Conservation (phyloP, 371 early-diverging fungal genomes). For the Phascolomyces articulosus region DNA sequence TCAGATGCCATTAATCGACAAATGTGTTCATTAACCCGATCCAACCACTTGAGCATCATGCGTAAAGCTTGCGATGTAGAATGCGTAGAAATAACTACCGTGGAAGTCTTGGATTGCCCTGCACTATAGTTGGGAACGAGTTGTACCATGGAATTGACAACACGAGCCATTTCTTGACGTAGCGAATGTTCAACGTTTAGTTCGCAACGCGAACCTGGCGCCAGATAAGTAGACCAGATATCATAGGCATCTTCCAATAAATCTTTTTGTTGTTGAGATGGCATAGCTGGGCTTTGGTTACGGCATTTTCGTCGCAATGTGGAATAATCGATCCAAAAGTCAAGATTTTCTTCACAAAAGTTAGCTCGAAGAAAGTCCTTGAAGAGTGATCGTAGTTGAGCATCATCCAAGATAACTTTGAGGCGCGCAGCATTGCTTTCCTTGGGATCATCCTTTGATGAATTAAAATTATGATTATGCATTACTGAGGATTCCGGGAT, state of each 20-base stretch:
- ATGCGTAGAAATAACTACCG: conserved; percentile 41
- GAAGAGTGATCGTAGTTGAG: conserved; percentile 62
- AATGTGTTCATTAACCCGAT: conserved; percentile 69
- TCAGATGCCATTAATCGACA: conserved; percentile 79
- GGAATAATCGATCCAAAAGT: conserved; percentile 67
- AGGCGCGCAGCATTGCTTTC: conserved; percentile 36
- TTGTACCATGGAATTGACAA: conserved; percentile 50
- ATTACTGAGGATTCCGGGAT: not conserved
- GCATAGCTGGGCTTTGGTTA: conserved; percentile 38
- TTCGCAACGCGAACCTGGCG: conserved; percentile 56
- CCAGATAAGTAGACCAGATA: conserved; percentile 66
- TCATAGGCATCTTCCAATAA: conserved; percentile 63
- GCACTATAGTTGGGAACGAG: conserved; percentile 42
- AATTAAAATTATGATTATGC: not conserved
- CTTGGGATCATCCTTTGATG: conserved; percentile 14
- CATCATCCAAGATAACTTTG: conserved; percentile 62
- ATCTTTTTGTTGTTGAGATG: conserved; percentile 35
- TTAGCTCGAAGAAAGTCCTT: conserved; percentile 67
- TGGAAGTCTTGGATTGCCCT: conserved; percentile 34
- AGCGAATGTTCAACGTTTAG: conserved; percentile 60
- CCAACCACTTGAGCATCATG: conserved; percentile 61
- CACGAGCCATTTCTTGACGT: conserved; percentile 47
- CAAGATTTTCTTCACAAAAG: conserved; percentile 75
- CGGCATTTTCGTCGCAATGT: conserved; percentile 42
- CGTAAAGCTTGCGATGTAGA: conserved; percentile 42